A percentile compares a stretch with the other conserved stretches of the same genome.
Evolutionary conservation across 805 yeast genomes (phyloP).

Genomic region (Cyberlindnera americana): DNA sequence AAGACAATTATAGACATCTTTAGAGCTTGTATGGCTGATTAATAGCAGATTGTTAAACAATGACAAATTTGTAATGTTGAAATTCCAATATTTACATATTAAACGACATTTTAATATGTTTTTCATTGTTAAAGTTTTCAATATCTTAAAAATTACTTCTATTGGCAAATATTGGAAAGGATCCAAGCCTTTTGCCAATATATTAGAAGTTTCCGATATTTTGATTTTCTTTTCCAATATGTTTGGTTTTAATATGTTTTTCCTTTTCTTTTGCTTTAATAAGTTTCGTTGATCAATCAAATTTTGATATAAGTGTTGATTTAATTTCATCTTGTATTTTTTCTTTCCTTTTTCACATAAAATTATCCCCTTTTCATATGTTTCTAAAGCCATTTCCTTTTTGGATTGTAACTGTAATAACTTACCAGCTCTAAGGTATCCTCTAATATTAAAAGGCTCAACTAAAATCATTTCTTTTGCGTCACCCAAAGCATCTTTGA

Average conservation of each 20-base stretch:
- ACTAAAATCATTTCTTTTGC: constrained; percentile 15
- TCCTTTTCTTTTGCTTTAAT: neutral
- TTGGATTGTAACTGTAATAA: constrained; percentile 9
- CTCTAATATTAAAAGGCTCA: constrained; percentile 27
- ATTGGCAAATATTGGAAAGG: constrained; percentile 10
- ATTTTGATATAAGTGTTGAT: constrained; percentile 11
- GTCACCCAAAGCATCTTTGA: constrained; percentile 19
- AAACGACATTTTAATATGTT: constrained; percentile 8
- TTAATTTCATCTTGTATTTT: constrained; percentile 14
- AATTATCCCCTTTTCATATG: constrained; percentile 8
- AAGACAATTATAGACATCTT: constrained; percentile 20
- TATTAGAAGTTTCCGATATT: neutral
- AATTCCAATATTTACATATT: constrained; percentile 21
- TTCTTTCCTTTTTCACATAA: constrained; percentile 12
- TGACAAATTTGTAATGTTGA: constrained; percentile 10
- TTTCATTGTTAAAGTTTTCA: constrained; percentile 4
- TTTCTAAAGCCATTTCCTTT: constrained; percentile 9
- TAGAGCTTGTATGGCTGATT: constrained; percentile 9
- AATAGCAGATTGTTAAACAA: constrained; percentile 17
- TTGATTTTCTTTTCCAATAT: neutral
- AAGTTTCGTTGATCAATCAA: constrained; percentile 9
- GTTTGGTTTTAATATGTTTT: neutral
- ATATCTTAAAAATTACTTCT: constrained; percentile 11
- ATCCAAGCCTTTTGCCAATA: too few species aligned
- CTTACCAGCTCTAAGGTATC: constrained; percentile 23